Conservation (phyloP, 768 basidiomycete species). For the Lactarius psammicola region DNA sequence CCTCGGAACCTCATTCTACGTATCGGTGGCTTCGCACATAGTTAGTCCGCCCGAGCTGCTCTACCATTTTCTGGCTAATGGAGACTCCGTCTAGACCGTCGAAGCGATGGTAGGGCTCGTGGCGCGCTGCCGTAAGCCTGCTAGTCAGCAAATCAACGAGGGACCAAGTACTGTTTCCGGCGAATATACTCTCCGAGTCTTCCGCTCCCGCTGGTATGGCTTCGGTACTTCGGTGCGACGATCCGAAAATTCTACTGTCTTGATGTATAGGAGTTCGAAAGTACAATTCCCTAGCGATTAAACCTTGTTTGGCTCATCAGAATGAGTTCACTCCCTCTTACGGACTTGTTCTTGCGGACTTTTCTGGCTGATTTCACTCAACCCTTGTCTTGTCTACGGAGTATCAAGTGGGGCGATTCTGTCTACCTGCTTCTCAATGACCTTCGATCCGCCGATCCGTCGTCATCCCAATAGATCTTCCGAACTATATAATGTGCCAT, state of each 20-base stretch:
- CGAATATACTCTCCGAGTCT: not conserved
- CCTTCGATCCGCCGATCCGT: not conserved
- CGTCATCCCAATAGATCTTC: not conserved
- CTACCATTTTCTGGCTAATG: no score
- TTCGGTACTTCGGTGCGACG: not conserved
- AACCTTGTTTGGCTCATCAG: not conserved
- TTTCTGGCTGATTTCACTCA: not conserved
- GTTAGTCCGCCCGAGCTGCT: slow-evolving; percentile 16
- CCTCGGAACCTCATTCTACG: slow-evolving; percentile 37
- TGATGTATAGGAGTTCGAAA: not conserved
- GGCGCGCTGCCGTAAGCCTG: not conserved
- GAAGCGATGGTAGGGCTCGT: not conserved
- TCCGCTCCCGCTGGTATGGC: not conserved
- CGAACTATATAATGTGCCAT: not conserved
- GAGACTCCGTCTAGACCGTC: slow-evolving; percentile 3
- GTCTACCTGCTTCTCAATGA: not conserved
- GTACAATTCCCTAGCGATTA: not conserved
- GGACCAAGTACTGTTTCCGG: not conserved
- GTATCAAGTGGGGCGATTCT: not conserved
- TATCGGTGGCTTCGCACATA: slow-evolving; percentile 27
- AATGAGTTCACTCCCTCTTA: not conserved
- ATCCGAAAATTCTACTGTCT: not conserved
- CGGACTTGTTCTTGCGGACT: not conserved
- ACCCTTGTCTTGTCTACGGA: not conserved
- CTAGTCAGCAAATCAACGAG: not conserved